Conservation (phyloP, 2,329 filamentous ascomycete genomes). For the Colletotrichum orchidophilum region DNA sequence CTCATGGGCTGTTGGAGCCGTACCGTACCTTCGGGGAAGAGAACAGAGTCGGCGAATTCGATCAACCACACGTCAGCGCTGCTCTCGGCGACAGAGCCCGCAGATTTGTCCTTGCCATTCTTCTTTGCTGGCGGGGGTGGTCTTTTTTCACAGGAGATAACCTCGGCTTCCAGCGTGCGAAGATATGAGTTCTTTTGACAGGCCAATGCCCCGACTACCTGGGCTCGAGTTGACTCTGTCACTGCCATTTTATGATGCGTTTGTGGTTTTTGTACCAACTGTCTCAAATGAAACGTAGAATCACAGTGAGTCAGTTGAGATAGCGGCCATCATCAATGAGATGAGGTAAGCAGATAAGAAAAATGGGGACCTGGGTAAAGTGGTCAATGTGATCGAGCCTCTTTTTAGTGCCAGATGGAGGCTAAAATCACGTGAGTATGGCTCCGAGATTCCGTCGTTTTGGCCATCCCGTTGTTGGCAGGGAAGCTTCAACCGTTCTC, state of each 20-base stretch:
- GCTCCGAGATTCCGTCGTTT: neutral
- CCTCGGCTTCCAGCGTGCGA: slow-evolving; percentile 37
- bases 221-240: slow-evolving; percentile 9
- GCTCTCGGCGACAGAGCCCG: neutral
- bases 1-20: no score
- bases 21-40: slow-evolving; percentile 42
- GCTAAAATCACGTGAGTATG: neutral
- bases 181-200: slow-evolving; percentile 42
- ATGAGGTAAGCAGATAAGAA: neutral
- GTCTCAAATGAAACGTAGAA: neutral
- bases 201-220: slow-evolving; percentile 40
- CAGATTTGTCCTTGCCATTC: slow-evolving; percentile 35
- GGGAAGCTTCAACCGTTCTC: neutral
- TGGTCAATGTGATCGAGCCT: no score
- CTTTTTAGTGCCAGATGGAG: fast-evolving
- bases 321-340: neutral
- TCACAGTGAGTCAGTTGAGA: neutral
- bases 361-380: neutral
- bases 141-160: slow-evolving; percentile 41
- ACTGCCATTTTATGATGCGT: slow-evolving; percentile 4
- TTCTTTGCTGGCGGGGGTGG: slow-evolving; percentile 14
- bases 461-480: neutral
- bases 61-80: slow-evolving; percentile 40
- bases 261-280: neutral
- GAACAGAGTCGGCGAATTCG: slow-evolving; percentile 42